Percentiles rank a stretch among this genome's conserved stretches.
Conservation (phyloP, 805 yeast species). For the Pichia californica region DNA sequence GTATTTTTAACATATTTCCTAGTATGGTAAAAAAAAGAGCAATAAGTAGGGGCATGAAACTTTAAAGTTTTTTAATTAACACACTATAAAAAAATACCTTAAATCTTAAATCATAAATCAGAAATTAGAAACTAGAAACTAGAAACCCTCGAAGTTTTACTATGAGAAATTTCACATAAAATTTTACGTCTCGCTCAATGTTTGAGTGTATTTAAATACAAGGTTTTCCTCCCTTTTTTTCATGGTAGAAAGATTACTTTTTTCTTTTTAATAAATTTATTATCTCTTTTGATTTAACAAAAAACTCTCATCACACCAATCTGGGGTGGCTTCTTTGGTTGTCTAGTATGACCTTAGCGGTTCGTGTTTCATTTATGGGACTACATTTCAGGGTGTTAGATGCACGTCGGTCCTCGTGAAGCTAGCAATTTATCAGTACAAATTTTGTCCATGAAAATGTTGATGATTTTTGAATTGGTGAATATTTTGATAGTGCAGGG, state of each 20-base stretch:
- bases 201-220: no score
- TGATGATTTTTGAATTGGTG: conserved; percentile 23
- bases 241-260: no score
- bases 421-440: conserved; percentile 22
- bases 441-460: conserved; percentile 20
- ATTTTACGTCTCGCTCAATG: no score
- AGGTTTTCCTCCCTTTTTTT: background rate
- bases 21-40: no score
- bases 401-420: conserved; percentile 34
- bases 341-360: conserved; percentile 9
- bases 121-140: no score
- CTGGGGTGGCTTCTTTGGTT: conserved; percentile 18
- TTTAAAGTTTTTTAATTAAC: no score
- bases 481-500: conserved; percentile 58
- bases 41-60: no score
- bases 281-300: conserved; percentile 9
- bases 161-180: no score
- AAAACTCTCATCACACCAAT: conserved; percentile 34
- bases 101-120: no score
- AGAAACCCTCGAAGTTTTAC: conserved; percentile 1
- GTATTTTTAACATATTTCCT: no score
- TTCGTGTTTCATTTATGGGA: conserved; percentile 13
- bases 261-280: no score
- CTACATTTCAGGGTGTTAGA: conserved; percentile 22
- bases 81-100: no score